Evolutionary conservation across 257 asterid genomes (phyloP), one percentile per base, ranked within the genome.

Genomic region (Anisodus tanguticus): DNA sequence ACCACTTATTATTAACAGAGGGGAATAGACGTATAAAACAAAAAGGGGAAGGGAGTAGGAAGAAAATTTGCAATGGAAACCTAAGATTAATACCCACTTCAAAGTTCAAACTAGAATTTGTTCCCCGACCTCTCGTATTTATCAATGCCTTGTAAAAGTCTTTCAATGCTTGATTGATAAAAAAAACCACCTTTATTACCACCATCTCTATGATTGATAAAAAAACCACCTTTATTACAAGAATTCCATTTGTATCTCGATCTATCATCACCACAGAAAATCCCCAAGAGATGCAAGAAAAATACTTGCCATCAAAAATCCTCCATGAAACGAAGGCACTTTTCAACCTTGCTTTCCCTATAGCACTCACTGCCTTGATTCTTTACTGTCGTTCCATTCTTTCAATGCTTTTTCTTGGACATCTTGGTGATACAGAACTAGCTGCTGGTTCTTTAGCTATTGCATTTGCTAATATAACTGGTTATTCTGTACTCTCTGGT

Each of bases 401-500:
- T 2, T 94, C 98, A 63, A 93, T 94, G 98, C 85, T 93, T 5
- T 94, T 94, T 47, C 55, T 94, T 15, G 98, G 98, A 69, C 93
- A 84, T 62, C 94, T 94, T 6, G 98, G 98, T 3, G 91, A 93
- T 59, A 70, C 85, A 0, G 89, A 94, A 66, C 92, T 94, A 8
- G 98, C 98, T 2, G 94, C 95, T 0, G 98, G 98, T 45, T 89
- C 97, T 0, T 78, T 94, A 67, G 98, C 98, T 83, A 91, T 94
- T 16, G 98, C 97, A 3, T 93, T 94, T 22, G 98, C 97, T 0
- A 94, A 94, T 84, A 94, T 94, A 41, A 90, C 90, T 0, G 98
- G 98, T 5, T 94, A 94, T 51, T 91, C 97, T 0, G 93, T 94
- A 0, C 91, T 94, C 0, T 91, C 98, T 0, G 98, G 98, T 0